Conservation (phyloP, 148 eudicot genomes). For the Diospyros lotus region DNA sequence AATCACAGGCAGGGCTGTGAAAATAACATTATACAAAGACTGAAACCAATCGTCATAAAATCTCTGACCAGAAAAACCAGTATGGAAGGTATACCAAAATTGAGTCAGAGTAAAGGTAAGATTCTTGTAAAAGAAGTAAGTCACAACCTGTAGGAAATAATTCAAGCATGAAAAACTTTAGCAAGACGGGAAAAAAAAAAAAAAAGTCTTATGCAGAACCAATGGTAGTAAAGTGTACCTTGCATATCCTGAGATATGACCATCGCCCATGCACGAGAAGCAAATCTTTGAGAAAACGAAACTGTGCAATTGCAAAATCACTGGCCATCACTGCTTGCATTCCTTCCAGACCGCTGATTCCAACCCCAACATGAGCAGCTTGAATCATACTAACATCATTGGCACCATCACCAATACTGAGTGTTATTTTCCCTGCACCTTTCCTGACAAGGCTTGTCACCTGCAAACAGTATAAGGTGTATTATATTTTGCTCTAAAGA, state of each 20-base stretch:
- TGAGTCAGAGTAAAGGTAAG: constrained; percentile 85
- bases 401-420: constrained; percentile 96
- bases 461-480: constrained; percentile 34
- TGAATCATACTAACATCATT: constrained; percentile 97
- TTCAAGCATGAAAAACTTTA: constrained; percentile 10
- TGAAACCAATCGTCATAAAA: constrained; percentile 99
- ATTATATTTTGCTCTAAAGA: constrained; percentile 7
- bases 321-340: constrained; percentile 99
- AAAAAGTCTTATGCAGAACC: neutral
- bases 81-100: constrained; percentile 93
- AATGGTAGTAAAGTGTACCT: constrained; percentile 39
- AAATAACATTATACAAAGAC: constrained; percentile 85
- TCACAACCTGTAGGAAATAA: constrained; percentile 69
- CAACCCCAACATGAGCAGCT: constrained; percentile 99
- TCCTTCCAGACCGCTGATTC: constrained; percentile 96
- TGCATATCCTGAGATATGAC: constrained; percentile 96
- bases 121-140: constrained; percentile 93
- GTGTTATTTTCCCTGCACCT: constrained; percentile 81
- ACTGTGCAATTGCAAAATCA: constrained; percentile 98
- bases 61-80: constrained; percentile 98
- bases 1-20: constrained; percentile 89
- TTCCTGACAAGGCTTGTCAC: constrained; percentile 88
- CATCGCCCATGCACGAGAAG: constrained; percentile 98
- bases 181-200: neutral
- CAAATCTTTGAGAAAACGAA: constrained; percentile 86